Percentiles rank a stretch among this genome's conserved stretches.
Evolutionary conservation across 2,329 filamentous ascomycete genomes (phyloP).

Genomic region (Talaromyces sp.): DNA sequence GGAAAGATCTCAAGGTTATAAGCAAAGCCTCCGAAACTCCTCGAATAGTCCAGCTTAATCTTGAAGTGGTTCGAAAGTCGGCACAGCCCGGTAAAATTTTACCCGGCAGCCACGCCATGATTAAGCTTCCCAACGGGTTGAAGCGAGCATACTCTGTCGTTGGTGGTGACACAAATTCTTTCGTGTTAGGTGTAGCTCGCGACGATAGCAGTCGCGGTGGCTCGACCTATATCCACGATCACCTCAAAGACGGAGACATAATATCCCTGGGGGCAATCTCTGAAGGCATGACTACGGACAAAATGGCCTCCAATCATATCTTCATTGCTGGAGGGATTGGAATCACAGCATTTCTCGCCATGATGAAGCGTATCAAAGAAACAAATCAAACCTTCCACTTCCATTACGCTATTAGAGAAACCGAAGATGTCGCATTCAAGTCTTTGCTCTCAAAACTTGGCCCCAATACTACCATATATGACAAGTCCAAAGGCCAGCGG

Average conservation of each 20-base stretch:
- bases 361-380: neutral
- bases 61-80: neutral
- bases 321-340: constrained; percentile 11
- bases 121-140: constrained; percentile 7
- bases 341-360: constrained; percentile 9
- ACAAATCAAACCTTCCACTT: constrained; percentile 3
- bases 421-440: constrained; percentile 6
- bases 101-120: constrained; percentile 5
- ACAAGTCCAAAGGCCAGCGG: constrained; percentile 2
- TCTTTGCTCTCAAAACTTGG: neutral
- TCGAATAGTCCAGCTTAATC: neutral
- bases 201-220: constrained; percentile 4
- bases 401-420: constrained; percentile 6
- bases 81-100: neutral
- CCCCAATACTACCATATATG: constrained; percentile 5
- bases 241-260: neutral
- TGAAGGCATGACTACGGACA: neutral
- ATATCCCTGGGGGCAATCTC: constrained; percentile 4
- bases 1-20: neutral
- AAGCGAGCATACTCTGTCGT: constrained; percentile 11
- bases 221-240: constrained; percentile 8
- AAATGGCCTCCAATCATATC: constrained; percentile 3
- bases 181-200: constrained; percentile 7
- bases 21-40: neutral
- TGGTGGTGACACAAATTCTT: constrained; percentile 3